Evolutionary conservation across 352 stramenopile genomes (phyloP), one percentile per base, ranked within the genome.

Genomic region (Blastocystis sp.): DNA sequence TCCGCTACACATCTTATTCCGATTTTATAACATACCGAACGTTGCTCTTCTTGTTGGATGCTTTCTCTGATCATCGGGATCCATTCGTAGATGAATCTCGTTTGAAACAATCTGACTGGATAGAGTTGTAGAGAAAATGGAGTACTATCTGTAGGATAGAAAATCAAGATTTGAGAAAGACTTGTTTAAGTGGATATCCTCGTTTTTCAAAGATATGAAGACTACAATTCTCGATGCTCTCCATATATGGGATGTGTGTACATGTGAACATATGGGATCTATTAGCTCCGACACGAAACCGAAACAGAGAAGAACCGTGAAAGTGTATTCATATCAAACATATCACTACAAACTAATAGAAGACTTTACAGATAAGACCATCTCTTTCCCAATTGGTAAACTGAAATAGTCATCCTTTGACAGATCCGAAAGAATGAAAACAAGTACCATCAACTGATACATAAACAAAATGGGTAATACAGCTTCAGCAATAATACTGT

Each of bases 51-150:
- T 35, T 29, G 51, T 52, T 42, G 42, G 29, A 21, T 49, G 16
- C 51, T 83, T 83, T 27, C 42, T 57, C 14, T 66, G n/a, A 51
- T 51, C 43, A 29, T 63, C 51, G n/a, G 49, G 49, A 65, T 83
- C 71, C 71, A 83, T 66, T 43, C n/a, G 16, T n/a, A 35, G 9
- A 19, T 63, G 29, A 46, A 46, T 46, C 39, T 46, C 39, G 39
- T 46, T 46, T 46, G 2, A 9, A 9, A 46, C 39, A 46, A 46
- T 46, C 9, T 46, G 39, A 46, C 39, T 46, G 39, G 39, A 46
- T 9, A 46, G 9, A 46, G 39, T 46, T 46, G 39, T 46, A 46
- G 39, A 9, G 3, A 46, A 9, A 2, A 46, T 2, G 2, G 2
- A 46, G 9, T 46, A 46, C 39, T 46, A 46, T 9, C 39, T 46